Evolutionary conservation across 2,329 filamentous ascomycete genomes (phyloP), one percentile per base, ranked within the genome.

Genomic region (Ophiosphaerella narmari): DNA sequence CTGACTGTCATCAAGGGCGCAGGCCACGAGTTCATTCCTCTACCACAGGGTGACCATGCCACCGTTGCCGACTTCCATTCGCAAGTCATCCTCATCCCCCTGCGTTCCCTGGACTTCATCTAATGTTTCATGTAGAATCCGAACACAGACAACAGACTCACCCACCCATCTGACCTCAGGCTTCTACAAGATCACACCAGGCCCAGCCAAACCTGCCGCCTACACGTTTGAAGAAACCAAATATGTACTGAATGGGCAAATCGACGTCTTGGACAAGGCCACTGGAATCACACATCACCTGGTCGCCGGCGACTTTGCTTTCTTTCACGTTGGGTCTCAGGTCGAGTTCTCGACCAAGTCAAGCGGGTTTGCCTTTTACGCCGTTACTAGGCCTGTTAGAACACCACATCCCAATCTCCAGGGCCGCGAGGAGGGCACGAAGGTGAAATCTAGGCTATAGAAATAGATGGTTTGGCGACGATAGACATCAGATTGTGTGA

Each of bases 1-100:
- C 56, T 63, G 23, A 61, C 58, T 14, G 39, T 63, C 38, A 55
- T 61, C 48, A 63, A 63, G 39, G 60, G 56, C 42, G 60, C 60
- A 26, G 58, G 60, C 42, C 50, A 59, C 21, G 58, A 61, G 31
- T 54, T 48, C 37, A 63, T 63, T 13, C 50, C 50, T 2, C 43
- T 63, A 2, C 60, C 58, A 1, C 26, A 54, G 7, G 56, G 54
- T 35, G 55, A 59, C 14, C 57, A 59, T 29, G 60, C 58, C 7
- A 58, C 58, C 0, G 55, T 63, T 6, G 58, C 60, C 11, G 60
- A 63, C 21, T 63, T 63, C 46, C 58, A 61, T 45, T 50, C 56
- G 54, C 54, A 47, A 29, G 14, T 6, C 8, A 8, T 16, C 41
- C 35, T 29, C 18, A n/a, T 8, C 18, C 16, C 18, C 3, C 12